phyloP scores from a whole-genome alignment of 331 rosid genomes.

The Rhamnella rubrinervis region DNA sequence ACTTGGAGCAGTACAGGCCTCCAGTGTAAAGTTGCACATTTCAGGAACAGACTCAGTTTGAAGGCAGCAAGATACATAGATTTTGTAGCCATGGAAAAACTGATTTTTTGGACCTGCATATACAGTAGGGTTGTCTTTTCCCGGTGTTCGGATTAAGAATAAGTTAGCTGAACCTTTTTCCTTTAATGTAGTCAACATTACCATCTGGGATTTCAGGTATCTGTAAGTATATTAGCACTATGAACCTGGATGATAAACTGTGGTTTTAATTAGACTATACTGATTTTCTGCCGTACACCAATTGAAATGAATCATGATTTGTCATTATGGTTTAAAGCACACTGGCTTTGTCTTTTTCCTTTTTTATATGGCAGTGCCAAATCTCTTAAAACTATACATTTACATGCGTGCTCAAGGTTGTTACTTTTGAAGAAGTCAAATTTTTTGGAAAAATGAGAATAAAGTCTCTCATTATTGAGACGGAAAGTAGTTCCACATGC shows the following conservation, averaged over 20 bases:
- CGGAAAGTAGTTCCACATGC: too few species aligned
- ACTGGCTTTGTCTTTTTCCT: too few species aligned
- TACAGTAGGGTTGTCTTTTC: not conserved
- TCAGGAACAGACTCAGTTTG: not conserved
- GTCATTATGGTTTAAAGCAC: too few species aligned
- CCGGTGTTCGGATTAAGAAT: constrained; percentile 2
- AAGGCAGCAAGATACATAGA: constrained; percentile 12
- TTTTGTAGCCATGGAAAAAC: not conserved
- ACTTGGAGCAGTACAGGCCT: constrained; percentile 51
- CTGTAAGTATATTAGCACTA: not conserved
- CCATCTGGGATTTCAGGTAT: constrained; percentile 1
- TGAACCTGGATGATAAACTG: not conserved
- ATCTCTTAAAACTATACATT: too few species aligned
- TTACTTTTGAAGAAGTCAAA: too few species aligned
- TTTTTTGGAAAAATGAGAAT: too few species aligned
- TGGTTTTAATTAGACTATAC: constrained; percentile 4
- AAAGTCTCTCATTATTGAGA: too few species aligned
- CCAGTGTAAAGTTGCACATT: constrained; percentile 12
- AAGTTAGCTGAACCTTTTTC: not conserved
- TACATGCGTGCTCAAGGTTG: too few species aligned
- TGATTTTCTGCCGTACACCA: not conserved
- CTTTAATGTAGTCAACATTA: not conserved
- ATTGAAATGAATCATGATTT: not conserved
- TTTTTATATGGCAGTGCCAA: too few species aligned
- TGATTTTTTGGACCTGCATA: not conserved